phyloP scores from a whole-genome alignment of 108 stramenopile species.

The Epithemia pelagica region DNA sequence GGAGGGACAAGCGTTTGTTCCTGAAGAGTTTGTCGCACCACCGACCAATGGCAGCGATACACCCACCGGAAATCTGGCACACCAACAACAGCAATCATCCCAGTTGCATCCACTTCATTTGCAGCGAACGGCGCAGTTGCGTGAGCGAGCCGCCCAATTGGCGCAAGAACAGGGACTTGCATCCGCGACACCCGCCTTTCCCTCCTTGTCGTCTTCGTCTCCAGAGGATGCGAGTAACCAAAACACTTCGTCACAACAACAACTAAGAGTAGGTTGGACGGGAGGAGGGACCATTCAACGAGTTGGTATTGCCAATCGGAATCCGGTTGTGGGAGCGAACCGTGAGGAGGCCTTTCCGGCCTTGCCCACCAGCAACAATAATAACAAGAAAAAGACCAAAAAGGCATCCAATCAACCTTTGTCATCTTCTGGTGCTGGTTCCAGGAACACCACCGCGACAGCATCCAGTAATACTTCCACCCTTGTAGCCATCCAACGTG shows the following conservation, averaged over 20 bases:
- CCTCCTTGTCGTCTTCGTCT: slow-evolving; percentile 27
- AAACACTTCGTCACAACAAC: background rate
- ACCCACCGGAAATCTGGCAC: slow-evolving; percentile 4
- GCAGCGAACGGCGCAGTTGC: slow-evolving; percentile 68
- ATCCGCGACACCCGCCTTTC: slow-evolving; percentile 43
- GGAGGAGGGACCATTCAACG: slow-evolving; percentile 17
- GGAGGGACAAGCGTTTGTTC: slow-evolving; percentile 86
- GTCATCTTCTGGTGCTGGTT: no score
- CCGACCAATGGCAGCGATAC: background rate
- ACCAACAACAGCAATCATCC: no score
- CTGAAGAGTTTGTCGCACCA: slow-evolving; percentile 37
- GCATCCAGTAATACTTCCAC: background rate
- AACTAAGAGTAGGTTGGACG: slow-evolving; percentile 32
- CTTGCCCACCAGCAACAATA: slow-evolving; percentile 15
- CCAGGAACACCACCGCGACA: background rate
- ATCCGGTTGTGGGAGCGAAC: slow-evolving; percentile 9
- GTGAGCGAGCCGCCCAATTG: slow-evolving; percentile 62
- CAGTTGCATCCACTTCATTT: slow-evolving; percentile 68
- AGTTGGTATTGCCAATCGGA: slow-evolving; percentile 4
- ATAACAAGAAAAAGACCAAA: slow-evolving; percentile 6
- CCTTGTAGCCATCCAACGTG: slow-evolving; percentile 1
- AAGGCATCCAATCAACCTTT: slow-evolving; percentile 3
- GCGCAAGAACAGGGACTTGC: slow-evolving; percentile 17
- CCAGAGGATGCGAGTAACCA: slow-evolving; percentile 5
- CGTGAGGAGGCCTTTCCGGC: slow-evolving; percentile 41